These are phyloP conservation scores for Debaryomyces hansenii DNA, from an alignment of 805 yeast species.

Conservation along the genomic window DNA sequence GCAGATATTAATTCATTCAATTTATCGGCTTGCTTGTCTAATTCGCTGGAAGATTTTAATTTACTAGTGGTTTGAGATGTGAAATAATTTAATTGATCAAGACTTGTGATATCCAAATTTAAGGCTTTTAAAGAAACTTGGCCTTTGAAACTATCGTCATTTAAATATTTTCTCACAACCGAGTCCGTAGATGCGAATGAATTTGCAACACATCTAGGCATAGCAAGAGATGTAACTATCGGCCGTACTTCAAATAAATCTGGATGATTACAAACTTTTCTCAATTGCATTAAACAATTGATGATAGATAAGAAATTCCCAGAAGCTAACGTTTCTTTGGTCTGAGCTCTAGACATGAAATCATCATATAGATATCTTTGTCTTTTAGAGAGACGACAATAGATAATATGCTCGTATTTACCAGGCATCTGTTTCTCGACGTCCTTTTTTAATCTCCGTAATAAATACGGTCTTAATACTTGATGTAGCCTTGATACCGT, in stretches of 20 bases:
- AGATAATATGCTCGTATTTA: conserved; percentile 91
- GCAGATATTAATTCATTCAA: conserved; percentile 36
- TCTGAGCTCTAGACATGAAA: conserved; percentile 95
- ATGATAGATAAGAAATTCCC: conserved; percentile 94
- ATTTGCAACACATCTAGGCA: conserved; percentile 62
- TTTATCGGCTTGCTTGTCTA: conserved; percentile 44
- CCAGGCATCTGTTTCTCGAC: conserved; percentile 99
- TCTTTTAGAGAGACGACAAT: conserved; percentile 88
- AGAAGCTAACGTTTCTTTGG: conserved; percentile 87
- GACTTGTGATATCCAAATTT: conserved; percentile 56
- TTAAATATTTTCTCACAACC: conserved; percentile 23
- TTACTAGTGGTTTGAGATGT: conserved; percentile 43
- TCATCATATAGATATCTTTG: conserved; percentile 93
- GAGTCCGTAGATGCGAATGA: conserved; percentile 45
- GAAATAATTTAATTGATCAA: conserved; percentile 46
- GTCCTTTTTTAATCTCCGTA: conserved; percentile 90
- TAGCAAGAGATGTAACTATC: conserved; percentile 82
- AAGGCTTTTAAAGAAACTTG: conserved; percentile 53
- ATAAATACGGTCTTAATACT: conserved; percentile 86
- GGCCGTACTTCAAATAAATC: conserved; percentile 96
- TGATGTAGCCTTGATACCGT: conserved; percentile 90
- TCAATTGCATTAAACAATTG: conserved; percentile 94
- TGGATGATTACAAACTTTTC: conserved; percentile 96
- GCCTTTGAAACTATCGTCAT: conserved; percentile 13
- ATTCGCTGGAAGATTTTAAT: conserved; percentile 48